These are phyloP conservation scores for Penicillium steckii DNA, from an alignment of 495 filamentous ascomycete genomes.

Conservation along the genomic window DNA sequence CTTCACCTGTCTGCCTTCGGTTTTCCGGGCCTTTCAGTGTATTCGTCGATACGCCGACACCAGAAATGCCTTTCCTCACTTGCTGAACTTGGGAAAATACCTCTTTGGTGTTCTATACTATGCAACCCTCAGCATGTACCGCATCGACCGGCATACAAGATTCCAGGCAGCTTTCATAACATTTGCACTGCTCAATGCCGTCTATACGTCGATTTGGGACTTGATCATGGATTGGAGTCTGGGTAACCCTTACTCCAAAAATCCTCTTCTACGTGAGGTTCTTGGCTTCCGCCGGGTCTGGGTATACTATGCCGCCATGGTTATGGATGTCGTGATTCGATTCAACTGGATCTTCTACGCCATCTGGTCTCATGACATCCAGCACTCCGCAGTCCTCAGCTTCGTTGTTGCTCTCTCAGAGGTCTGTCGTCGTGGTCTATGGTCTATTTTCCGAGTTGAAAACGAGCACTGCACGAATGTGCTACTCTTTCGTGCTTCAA, in stretches of 20 bases:
- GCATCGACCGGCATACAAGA: slow-evolving; percentile 59
- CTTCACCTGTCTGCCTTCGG: slow-evolving; percentile 76
- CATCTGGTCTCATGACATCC: slow-evolving; percentile 71
- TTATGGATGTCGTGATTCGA: slow-evolving; percentile 81
- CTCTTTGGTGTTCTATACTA: slow-evolving; percentile 78
- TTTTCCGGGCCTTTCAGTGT: slow-evolving; percentile 90
- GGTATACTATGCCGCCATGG: slow-evolving; percentile 83
- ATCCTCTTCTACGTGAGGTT: slow-evolving; percentile 73
- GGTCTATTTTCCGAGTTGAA: slow-evolving; percentile 91
- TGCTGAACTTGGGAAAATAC: slow-evolving; percentile 93
- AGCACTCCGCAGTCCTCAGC: slow-evolving; percentile 75
- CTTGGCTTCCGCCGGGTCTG: slow-evolving; percentile 72
- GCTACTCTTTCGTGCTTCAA: slow-evolving; percentile 73
- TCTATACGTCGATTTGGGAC: slow-evolving; percentile 93
- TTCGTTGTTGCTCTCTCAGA: slow-evolving; percentile 78
- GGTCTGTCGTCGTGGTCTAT: slow-evolving; percentile 77
- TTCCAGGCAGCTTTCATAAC: slow-evolving; percentile 71
- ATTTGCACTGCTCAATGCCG: slow-evolving; percentile 73
- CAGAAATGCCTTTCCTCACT: slow-evolving; percentile 82
- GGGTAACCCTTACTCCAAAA: slow-evolving; percentile 67
- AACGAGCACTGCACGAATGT: slow-evolving; percentile 95
- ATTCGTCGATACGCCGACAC: slow-evolving; percentile 87
- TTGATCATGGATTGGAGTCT: slow-evolving; percentile 95
- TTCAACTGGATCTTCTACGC: slow-evolving; percentile 97
- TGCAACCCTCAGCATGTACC: slow-evolving; percentile 73